Conservation (phyloP, 495 filamentous ascomycete genomes). For the Peziza echinospora region DNA sequence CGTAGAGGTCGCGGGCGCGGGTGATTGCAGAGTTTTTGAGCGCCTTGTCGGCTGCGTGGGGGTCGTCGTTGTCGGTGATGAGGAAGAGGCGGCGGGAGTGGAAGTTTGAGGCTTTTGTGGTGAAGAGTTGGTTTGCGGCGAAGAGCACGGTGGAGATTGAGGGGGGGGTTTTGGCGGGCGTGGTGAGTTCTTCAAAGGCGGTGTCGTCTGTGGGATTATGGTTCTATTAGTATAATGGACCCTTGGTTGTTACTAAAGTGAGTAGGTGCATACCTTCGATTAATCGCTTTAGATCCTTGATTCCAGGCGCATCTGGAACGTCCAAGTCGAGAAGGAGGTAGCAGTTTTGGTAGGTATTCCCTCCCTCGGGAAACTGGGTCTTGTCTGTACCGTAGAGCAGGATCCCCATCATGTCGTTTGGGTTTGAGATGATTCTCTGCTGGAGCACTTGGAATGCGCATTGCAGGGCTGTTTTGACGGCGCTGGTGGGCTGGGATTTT, state of each 20-base stretch:
- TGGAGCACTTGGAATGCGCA: slow-evolving; percentile 92
- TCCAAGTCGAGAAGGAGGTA: slow-evolving; percentile 82
- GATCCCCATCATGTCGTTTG: slow-evolving; percentile 93
- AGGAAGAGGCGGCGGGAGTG: slow-evolving; percentile 79
- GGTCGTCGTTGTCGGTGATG: slow-evolving; percentile 86
- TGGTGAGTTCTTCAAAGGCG: slow-evolving; percentile 46
- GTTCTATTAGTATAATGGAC: slow-evolving; percentile 2
- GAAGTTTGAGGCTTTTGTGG: slow-evolving; percentile 85
- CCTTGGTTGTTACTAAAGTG: no score
- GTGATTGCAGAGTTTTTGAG: slow-evolving; percentile 56
- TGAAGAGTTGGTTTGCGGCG: slow-evolving; percentile 90
- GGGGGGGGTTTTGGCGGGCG: slow-evolving; percentile 40
- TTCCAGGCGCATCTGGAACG: slow-evolving; percentile 65
- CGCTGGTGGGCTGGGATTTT: slow-evolving; percentile 43
- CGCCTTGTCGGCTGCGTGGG: slow-evolving; percentile 48
- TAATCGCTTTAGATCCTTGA: slow-evolving; percentile 52
- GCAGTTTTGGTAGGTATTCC: slow-evolving; percentile 64
- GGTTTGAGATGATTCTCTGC: slow-evolving; percentile 90
- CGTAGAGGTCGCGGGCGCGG: slow-evolving; percentile 84
- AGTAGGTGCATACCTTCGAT: no score
- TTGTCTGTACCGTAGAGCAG: slow-evolving; percentile 81
- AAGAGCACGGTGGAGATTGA: slow-evolving; percentile 84
- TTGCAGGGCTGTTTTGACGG: slow-evolving; percentile 46
- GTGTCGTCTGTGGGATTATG: no score
- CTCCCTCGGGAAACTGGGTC: slow-evolving; percentile 56